A percentile compares a stretch with the other conserved stretches of the same genome.
Evolutionary conservation across 2,329 filamentous ascomycete genomes (phyloP).

Genomic region (Bisporella sp.): DNA sequence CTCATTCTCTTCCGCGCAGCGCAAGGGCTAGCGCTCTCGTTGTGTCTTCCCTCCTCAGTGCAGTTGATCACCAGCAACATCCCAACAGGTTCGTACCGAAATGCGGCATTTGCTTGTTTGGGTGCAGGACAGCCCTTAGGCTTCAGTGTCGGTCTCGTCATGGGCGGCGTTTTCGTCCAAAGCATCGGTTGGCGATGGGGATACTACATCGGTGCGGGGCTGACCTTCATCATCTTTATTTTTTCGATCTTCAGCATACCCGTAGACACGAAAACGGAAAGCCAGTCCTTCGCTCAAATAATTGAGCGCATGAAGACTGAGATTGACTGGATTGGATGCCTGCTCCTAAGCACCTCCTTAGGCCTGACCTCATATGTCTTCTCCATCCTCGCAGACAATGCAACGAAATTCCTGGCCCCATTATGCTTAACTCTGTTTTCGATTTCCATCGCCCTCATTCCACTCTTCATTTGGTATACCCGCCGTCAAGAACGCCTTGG

Average conservation of each 20-base stretch:
- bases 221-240: slow-evolving; percentile 20
- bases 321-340: slow-evolving; percentile 47
- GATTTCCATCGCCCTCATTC: slow-evolving; percentile 23
- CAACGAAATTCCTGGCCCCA: slow-evolving; percentile 9
- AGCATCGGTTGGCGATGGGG: slow-evolving; percentile 44
- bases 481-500: slow-evolving; percentile 19
- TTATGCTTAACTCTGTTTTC: slow-evolving; percentile 24
- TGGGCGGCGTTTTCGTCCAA: slow-evolving; percentile 42
- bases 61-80: slow-evolving; percentile 41
- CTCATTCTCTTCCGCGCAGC: slow-evolving; percentile 40
- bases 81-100: slow-evolving; percentile 38
- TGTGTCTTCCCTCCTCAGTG: slow-evolving; percentile 42
- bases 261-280: slow-evolving; percentile 1
- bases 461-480: slow-evolving; percentile 22
- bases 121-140: slow-evolving; percentile 44
- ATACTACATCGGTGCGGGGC: slow-evolving; percentile 40
- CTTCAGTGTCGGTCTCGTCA: slow-evolving; percentile 41
- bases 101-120: slow-evolving; percentile 43
- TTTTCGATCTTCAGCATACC: slow-evolving; percentile 16
- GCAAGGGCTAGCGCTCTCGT: slow-evolving; percentile 37
- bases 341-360: slow-evolving; percentile 37
- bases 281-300: slow-evolving; percentile 6
- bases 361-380: slow-evolving; percentile 42
- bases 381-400: slow-evolving; percentile 12
- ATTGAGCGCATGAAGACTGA: slow-evolving; percentile 23